phyloP scores from a whole-genome alignment of 2,329 filamentous ascomycete genomes.

The Nigrospora osmanthi region DNA sequence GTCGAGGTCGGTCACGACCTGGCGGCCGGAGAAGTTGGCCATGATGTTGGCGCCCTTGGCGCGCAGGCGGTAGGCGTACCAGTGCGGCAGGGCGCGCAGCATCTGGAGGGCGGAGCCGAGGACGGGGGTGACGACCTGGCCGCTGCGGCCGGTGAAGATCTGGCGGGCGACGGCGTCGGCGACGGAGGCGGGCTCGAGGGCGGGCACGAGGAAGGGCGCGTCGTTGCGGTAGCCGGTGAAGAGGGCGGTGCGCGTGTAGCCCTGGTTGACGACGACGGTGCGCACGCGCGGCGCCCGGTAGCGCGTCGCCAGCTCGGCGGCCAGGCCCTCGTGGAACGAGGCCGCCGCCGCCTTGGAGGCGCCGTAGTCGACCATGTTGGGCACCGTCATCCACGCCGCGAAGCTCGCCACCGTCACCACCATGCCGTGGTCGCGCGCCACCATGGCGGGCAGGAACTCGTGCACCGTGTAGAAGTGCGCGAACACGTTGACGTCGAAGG shows the following conservation, averaged over 20 bases:
- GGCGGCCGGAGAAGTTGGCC: slow-evolving; percentile 34
- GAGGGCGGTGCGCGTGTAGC: slow-evolving; percentile 53
- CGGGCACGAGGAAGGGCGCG: slow-evolving; percentile 40
- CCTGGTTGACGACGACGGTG: slow-evolving; percentile 59
- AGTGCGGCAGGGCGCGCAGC: slow-evolving; percentile 50
- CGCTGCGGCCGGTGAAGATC: slow-evolving; percentile 49
- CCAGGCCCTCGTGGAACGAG: slow-evolving; percentile 50
- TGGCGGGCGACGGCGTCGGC: slow-evolving; percentile 55
- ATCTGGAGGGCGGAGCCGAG: slow-evolving; percentile 31
- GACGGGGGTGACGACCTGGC: slow-evolving; percentile 46
- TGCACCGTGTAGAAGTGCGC: slow-evolving; percentile 40
- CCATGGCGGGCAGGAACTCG: slow-evolving; percentile 44
- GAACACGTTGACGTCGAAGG: slow-evolving; percentile 44
- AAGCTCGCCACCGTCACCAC: slow-evolving; percentile 47
- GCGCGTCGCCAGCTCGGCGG: slow-evolving; percentile 38
- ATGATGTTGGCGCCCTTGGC: slow-evolving; percentile 31
- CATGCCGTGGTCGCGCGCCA: slow-evolving; percentile 43
- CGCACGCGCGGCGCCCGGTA: slow-evolving; percentile 49
- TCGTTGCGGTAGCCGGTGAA: slow-evolving; percentile 48
- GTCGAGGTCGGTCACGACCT: slow-evolving; percentile 38
- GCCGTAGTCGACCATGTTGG: slow-evolving; percentile 52
- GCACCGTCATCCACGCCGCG: slow-evolving; percentile 44
- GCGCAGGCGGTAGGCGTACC: slow-evolving; percentile 50
- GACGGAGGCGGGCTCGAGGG: slow-evolving; percentile 53
- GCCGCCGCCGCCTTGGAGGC: slow-evolving; percentile 50